Evolutionary conservation across 352 stramenopile genomes (phyloP).

Genomic region (Pythium brachiatum): DNA sequence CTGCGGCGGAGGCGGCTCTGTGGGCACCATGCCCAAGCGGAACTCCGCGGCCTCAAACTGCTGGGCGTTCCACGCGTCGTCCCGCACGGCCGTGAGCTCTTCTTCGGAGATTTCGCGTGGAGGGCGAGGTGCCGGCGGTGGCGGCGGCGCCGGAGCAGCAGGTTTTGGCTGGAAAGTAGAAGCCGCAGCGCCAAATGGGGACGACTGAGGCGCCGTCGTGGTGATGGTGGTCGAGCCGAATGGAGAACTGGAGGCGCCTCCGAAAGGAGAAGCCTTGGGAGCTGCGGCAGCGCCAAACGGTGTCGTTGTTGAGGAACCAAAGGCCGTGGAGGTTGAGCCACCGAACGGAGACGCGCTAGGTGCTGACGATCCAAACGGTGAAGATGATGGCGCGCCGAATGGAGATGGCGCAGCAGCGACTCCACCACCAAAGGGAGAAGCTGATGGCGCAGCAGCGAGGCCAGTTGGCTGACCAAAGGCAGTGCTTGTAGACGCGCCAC

Average conservation of each 20-base stretch:
- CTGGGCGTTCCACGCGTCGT: slow-evolving; percentile 60
- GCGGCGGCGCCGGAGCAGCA: slow-evolving; percentile 9
- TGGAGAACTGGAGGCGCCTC: background rate
- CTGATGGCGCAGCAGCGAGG: slow-evolving; percentile 1
- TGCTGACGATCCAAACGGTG: background rate
- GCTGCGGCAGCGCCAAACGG: slow-evolving; percentile 7
- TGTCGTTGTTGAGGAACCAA: background rate
- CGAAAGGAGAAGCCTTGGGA: slow-evolving; percentile 1
- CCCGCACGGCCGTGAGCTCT: slow-evolving; percentile 31
- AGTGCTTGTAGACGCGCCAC: background rate
- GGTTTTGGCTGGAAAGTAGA: slow-evolving; percentile 3
- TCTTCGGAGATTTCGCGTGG: slow-evolving; percentile 18
- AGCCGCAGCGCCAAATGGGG: background rate
- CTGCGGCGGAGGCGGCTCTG: slow-evolving; percentile 46
- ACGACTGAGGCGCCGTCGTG: background rate
- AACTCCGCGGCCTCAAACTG: slow-evolving; percentile 60
- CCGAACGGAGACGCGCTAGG: background rate
- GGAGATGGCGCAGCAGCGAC: slow-evolving; percentile 1
- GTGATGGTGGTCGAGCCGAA: background rate
- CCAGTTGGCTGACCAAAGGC: slow-evolving; percentile 15
- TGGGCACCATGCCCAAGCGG: slow-evolving; percentile 57
- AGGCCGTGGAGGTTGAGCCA: background rate
- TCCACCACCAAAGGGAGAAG: slow-evolving; percentile 18
- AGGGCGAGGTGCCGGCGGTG: slow-evolving; percentile 6
- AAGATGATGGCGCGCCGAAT: slow-evolving; percentile 6